Conservation (phyloP, 371 early-diverging fungal species). For the Chytridium lagenaria region DNA sequence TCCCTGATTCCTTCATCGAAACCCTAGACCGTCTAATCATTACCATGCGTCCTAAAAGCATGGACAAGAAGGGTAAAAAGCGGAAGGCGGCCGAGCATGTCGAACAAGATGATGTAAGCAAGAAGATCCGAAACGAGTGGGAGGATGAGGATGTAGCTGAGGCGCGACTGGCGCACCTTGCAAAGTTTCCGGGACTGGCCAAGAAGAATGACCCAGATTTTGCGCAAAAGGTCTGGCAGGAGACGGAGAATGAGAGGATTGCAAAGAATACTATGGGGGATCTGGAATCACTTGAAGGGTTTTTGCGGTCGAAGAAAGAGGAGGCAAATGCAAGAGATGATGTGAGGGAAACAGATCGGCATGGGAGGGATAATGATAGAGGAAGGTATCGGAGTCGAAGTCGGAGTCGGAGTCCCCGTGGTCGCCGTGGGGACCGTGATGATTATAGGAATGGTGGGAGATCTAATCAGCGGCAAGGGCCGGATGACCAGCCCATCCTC, state of each 20-base stretch:
- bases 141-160: slow-evolving; percentile 41
- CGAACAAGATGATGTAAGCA: slow-evolving; percentile 4
- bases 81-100: slow-evolving; percentile 20
- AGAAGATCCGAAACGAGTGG: slow-evolving; percentile 27
- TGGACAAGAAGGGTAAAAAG: slow-evolving; percentile 34
- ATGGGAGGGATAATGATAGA: slow-evolving; percentile 26
- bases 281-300: slow-evolving; percentile 38
- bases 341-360: slow-evolving; percentile 7
- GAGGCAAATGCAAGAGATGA: slow-evolving; percentile 30
- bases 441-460: neutral
- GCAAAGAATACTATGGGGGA: slow-evolving; percentile 42
- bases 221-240: slow-evolving; percentile 23
- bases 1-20: slow-evolving; percentile 82
- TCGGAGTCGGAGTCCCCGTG: slow-evolving; percentile 8
- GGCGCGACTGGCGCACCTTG: slow-evolving; percentile 2
- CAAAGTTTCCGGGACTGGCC: slow-evolving; percentile 85
- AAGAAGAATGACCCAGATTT: slow-evolving; percentile 53
- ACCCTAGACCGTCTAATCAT: slow-evolving; percentile 88
- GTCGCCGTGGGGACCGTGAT: slow-evolving; percentile 21
- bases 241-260: slow-evolving; percentile 27
- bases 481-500: slow-evolving; percentile 73
- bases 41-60: slow-evolving; percentile 77
- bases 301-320: slow-evolving; percentile 28
- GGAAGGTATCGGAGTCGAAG: slow-evolving; percentile 20
- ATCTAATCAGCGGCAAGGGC: neutral